A percentile compares a stretch with the other conserved stretches of the same genome.
These are phyloP conservation scores for Strigomonas oncopelti DNA, from an alignment of 208 protist species.

Conservation along the genomic window DNA sequence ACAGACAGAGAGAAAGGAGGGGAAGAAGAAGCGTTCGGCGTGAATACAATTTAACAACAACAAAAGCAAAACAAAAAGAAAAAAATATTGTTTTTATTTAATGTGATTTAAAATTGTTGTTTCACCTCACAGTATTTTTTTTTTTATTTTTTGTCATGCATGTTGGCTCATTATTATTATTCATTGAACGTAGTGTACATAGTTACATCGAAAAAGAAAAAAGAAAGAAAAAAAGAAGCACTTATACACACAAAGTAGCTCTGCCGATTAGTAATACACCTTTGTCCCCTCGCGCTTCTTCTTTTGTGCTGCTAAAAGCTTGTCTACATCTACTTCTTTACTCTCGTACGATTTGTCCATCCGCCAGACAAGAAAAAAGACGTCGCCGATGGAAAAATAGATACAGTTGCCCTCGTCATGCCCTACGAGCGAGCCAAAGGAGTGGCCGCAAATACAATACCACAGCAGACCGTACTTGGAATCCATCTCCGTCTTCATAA, in stretches of 20 bases:
- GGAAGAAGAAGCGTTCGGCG: too few species aligned
- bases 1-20: too few species aligned
- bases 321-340: conserved; percentile 21
- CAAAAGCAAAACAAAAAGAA: neutral
- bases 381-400: conserved; percentile 98
- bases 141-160: too few species aligned
- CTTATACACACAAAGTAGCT: neutral
- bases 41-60: neutral
- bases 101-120: neutral
- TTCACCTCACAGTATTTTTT: neutral
- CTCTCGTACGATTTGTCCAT: conserved; percentile 48
- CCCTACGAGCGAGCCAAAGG: conserved; percentile 99
- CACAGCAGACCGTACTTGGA: conserved; percentile 98
- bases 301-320: conserved; percentile 20
- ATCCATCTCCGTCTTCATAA: conserved; percentile 99
- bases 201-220: neutral
- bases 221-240: neutral
- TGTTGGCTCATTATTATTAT: neutral
- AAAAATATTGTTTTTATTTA: neutral
- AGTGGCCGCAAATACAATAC: conserved; percentile 99
- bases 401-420: conserved; percentile 98
- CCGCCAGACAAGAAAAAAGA: conserved; percentile 97
- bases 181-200: neutral
- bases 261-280: conserved; percentile 12
- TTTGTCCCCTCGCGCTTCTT: conserved; percentile 8